Evolutionary conservation across 352 stramenopile species (phyloP).

Genomic region (Peronospora farinosa): DNA sequence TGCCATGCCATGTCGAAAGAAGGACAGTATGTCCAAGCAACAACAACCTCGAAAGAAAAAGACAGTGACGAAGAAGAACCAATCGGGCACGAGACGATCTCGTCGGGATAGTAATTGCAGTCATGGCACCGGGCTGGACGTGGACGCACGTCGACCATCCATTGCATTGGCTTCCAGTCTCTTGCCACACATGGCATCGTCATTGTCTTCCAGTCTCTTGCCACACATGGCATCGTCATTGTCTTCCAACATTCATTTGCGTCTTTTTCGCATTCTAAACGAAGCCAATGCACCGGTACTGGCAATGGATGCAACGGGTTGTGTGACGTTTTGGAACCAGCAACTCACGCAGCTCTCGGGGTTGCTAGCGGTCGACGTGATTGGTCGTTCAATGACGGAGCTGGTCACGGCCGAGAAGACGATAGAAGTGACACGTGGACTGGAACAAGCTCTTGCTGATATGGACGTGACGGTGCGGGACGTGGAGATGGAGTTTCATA

Average conservation of each 20-base stretch:
- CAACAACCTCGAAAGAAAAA: not conserved
- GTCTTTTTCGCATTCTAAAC: constrained; percentile 43
- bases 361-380: constrained; percentile 20
- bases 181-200: not conserved
- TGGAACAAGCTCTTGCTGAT: constrained; percentile 31
- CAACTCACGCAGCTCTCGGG: constrained; percentile 43
- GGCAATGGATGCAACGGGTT: constrained; percentile 33
- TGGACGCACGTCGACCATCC: constrained; percentile 10
- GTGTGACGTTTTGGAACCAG: constrained; percentile 64
- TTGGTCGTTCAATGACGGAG: constrained; percentile 35
- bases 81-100: constrained; percentile 13
- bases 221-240: not conserved
- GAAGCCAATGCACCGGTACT: constrained; percentile 49
- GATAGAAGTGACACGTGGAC: constrained; percentile 10
- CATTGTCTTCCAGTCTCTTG: not conserved
- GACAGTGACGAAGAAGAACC: not conserved
- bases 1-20: not conserved
- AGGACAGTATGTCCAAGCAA: not conserved
- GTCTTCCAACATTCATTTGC: constrained; percentile 4
- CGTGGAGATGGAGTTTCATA: constrained; percentile 45
- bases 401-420: constrained; percentile 22
- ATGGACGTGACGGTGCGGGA: constrained; percentile 28
- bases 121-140: constrained; percentile 4
- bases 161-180: constrained; percentile 7
- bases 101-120: constrained; percentile 23